These are phyloP conservation scores for Chlorella sp. DNA, from an alignment of 139 green algal species.

Conservation along the genomic window DNA sequence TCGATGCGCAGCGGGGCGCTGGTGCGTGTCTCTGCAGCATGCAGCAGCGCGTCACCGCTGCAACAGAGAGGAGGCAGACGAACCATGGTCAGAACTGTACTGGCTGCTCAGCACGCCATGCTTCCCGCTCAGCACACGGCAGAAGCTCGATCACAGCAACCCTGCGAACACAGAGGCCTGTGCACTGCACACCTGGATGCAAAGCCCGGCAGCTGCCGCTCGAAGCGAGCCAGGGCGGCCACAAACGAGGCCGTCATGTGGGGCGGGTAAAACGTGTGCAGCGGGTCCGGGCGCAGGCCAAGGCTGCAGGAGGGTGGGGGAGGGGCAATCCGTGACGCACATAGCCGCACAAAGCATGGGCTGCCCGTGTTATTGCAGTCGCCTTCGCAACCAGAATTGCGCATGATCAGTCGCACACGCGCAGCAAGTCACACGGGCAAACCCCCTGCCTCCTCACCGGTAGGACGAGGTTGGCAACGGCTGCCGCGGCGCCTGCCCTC, in stretches of 20 bases:
- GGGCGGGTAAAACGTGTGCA: constrained; percentile 80
- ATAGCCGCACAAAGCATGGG: too few species aligned
- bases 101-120: too few species aligned
- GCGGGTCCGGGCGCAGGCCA: constrained; percentile 59
- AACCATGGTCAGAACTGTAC: too few species aligned
- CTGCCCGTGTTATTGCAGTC: too few species aligned
- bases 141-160: neutral
- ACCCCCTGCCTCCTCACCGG: constrained; percentile 37
- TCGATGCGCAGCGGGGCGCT: constrained; percentile 71
- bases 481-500: constrained; percentile 16
- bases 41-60: constrained; percentile 63
- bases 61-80: neutral
- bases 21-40: constrained; percentile 86
- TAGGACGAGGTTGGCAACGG: constrained; percentile 77
- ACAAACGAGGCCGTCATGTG: constrained; percentile 65
- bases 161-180: neutral
- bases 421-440: too few species aligned
- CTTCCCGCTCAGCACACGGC: neutral
- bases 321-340: too few species aligned
- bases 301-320: constrained; percentile 49
- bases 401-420: too few species aligned
- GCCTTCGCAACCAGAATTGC: too few species aligned
- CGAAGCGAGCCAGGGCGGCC: constrained; percentile 66
- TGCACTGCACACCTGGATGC: neutral
- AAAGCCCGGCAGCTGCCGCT: constrained; percentile 67